Evolutionary conservation across 352 stramenopile species (phyloP), one percentile per base, ranked within the genome.

Genomic region (Thraustochytrium sp.): DNA sequence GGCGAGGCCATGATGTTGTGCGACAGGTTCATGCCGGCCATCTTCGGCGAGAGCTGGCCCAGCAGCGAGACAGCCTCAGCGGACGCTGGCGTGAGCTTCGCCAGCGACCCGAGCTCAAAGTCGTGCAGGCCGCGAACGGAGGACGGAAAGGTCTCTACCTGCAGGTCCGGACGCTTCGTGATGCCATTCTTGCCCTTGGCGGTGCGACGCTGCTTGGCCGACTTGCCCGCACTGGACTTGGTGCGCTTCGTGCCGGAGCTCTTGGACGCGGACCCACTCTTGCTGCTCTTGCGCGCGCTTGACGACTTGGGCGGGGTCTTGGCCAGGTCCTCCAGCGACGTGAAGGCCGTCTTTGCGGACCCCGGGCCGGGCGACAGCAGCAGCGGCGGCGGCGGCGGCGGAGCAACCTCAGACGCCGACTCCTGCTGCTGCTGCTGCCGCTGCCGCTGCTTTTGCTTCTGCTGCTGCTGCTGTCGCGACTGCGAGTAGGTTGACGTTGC

Each of bases 21-120:
- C 62, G 48, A 61, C 5, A 80, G 68, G 31, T 46, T 68, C 18
- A 75, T 26, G 40, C 62, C 62, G 44, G 31, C 31, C 31, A 80
- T 65, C 16, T 80, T 80, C n/a, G 68, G 68, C 44, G 44, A 75
- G 23, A 80, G 51, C 51, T 80, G 68, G 51, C 68, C 68, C 0
- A 80, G 44, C 18, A 80, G 48, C 1, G n/a, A 72, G 8, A 80
- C 40, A 11, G 68, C 46, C 0, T 80, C 68, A 18, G 48, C 48
- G 18, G 68, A 80, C 5, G 46, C 68, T 4, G 68, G 68, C 13
- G 68, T 80, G 5, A 80, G 68, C 53, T 80, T 80, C 0, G 42
- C 16, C 18, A 80, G 51, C 16, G 44, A 44, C 0, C 68, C 46
- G 3, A 80, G 68, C 5, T 80, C 68, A 75, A 80, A 80, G 36